Evolutionary conservation across 1,284 basidiomycete genomes (phyloP), one percentile per base, ranked within the genome.

Genomic region (Ustilago hordei): DNA sequence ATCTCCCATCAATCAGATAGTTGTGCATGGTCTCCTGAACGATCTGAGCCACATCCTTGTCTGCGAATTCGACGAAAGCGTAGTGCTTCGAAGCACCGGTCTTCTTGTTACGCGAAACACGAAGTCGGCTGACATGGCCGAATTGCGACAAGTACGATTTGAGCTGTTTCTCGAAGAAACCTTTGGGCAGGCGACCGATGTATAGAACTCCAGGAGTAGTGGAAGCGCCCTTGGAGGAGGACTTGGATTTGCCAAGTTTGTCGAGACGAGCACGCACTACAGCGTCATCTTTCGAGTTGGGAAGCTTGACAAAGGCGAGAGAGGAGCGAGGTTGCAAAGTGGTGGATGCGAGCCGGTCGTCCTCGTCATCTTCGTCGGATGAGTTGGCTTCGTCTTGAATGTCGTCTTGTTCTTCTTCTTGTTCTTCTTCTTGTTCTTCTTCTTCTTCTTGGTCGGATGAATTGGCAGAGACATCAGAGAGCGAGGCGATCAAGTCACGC

Each of bases 1-100:
- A 91, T 82, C 97, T 94, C 4, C 95, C 95, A 89, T 93, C 91
- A 78, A 99, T 89, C 35, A 99, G 90, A 87, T 98, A 99, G 88
- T 98, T 98, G 89, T 99, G 91, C 96, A 99, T 98, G 53, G 97
- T 99, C 84, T 99, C 97, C 7, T 93, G 92, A 11, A 98, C 97
- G 74, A 99, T 98, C 84, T 94, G 88, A 0, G 96, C 95, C 50
- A 99, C 95, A 1, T 93, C 90, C 15, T 90, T 89, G 41, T 94
- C 95, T 67, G 92, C 91, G 86, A 99, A 97, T 87, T 99, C 96
- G 84, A 99, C 89, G 88, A 98, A 99, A 2, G 91, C 96, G 86
- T 98, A 99, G 87, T 98, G 96, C 87, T 97, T 98, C 38, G 95
- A 95, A 64, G 90, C 90, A 67, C 97, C 97, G 12, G 95, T 98